Evolutionary conservation across 306 rosid genomes (phyloP), one percentile per base, ranked within the genome.

Genomic region (Sicyos edulis): DNA sequence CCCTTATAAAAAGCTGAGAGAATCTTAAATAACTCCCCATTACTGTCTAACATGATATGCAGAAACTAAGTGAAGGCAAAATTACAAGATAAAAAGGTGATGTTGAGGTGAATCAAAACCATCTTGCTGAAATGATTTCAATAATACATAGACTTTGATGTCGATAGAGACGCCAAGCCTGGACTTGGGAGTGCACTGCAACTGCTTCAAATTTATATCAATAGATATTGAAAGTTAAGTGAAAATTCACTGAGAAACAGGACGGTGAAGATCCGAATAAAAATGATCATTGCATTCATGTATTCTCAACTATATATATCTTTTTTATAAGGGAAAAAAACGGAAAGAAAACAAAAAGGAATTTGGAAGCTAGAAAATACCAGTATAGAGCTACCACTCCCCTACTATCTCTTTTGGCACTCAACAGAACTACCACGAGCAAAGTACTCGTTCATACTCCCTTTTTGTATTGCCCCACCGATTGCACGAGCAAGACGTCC

Each of bases 321-420:
- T 42, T 63, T 58, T 55, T 26, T 26, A 26, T 9, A 32, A 47
- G 42, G 42, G 61, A 22, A 52, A 47, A 68, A 0, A 54, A 54
- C 47, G 0, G 47, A 42, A 42, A 42, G 47, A 42, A 42, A 42
- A 42, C 47, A 65, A 49, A 53, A 29, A 53, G 19, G 19, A 49
- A 76, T 54, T 34, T 16, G 14, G 26, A 81, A 72, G 62, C 77
- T 67, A 75, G 76, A 26, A 52, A 67, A 61, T 73, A 63, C 74
- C 75, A 47, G 52, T 54, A 67, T 49, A 24, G 70, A 74, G 85
- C 85, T 80, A 49, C 57, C 22, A 69, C 47, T 83, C 76, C 76
- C 68, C 64, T 74, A 66, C 67, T 8, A 63, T 78, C 76, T 64
- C 80, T 78, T 69, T 74, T 14, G 54, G 88, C 80, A 85, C 79